Base-by-base conservation (phyloP, 228 moss, liverwort and hornwort genomes). In the Sphagnum magellanicum region DNA sequence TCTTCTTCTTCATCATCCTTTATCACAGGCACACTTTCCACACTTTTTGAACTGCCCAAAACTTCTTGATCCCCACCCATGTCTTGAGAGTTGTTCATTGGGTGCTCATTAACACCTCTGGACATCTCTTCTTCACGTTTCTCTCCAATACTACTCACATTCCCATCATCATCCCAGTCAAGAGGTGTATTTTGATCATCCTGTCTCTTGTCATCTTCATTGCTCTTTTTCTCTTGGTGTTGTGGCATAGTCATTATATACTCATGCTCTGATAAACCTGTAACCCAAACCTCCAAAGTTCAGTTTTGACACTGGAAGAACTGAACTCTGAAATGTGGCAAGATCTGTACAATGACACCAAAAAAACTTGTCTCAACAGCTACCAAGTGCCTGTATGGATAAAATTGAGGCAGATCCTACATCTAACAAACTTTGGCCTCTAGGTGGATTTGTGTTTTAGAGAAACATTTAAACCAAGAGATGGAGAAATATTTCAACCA, bases 191-290 rank as follows among this genome's bases (percentile, higher is more conserved):
- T 76, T 60, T 81, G 68, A 74, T 83, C 78, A 60, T 78, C 78
- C 53, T 76, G 70, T 16, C 74, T 71, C 4, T 80, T 80, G 15
- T 80, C 87, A 69, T 83, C 80, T 65, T 72, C 87, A 71, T 76
- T 83, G 74, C 83, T 87, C 74, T 83, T 83, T 65, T 72, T 61
- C 72, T 70, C 51, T 55, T 13, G 14, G 14, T 63, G 46, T 68
- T 61, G 80, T 16, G 57, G 68, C 32, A 32, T 32, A 63, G 87
- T 63, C 11, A 60, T 48, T 60, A 80, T 83, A 70, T 87, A 87
- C 57, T 83, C 78, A 62, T 78, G 80, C 76, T 87, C 87, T 67
- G 78, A 74, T 65, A 87, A 67, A 68, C 87, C 87, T 87, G 87
- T 66, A 67, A 16, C 11, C 11, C 10, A 10, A 10, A 59, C 59